These are phyloP conservation scores for Scutellaria barbata DNA, from an alignment of 257 asterid genomes.

Conservation along the genomic window DNA sequence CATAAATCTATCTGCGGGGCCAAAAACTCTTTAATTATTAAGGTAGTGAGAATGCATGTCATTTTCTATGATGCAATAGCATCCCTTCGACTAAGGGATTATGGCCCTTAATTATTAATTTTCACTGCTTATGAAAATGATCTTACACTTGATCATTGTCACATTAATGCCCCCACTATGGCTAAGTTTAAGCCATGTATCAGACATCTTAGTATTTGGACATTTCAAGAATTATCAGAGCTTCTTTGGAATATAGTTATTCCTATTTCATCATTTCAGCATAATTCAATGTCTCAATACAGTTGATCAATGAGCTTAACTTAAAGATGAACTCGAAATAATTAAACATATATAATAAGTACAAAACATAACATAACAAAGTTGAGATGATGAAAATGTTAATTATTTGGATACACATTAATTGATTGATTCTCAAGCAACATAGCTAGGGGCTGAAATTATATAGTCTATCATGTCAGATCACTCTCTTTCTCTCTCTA, in stretches of 20 bases:
- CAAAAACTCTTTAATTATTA: constrained; percentile 35
- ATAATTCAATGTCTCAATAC: constrained; percentile 22
- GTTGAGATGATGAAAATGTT: constrained; percentile 5
- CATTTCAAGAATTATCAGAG: constrained; percentile 31
- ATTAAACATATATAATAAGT: too few relatives aligned
- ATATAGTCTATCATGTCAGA: constrained; percentile 27
- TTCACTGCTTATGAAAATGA: constrained; percentile 45
- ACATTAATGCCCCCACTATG: constrained; percentile 25
- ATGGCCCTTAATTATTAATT: constrained; percentile 37
- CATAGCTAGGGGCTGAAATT: background rate
- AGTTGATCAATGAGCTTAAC: background rate
- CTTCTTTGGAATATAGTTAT: constrained; percentile 22
- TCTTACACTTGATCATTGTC: constrained; percentile 29
- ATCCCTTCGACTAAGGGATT: constrained; percentile 24
- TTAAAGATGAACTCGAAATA: too few relatives aligned
- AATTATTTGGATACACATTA: background rate
- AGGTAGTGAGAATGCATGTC: constrained; percentile 36
- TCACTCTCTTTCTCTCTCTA: background rate
- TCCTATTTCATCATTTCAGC: constrained; percentile 7
- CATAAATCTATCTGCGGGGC: constrained; percentile 38
- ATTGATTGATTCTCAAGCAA: background rate
- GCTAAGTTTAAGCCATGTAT: constrained; percentile 18
- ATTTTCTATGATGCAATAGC: constrained; percentile 32
- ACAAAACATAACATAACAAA: background rate
- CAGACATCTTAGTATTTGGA: constrained; percentile 39